A percentile compares a stretch with the other conserved stretches of the same genome.
Evolutionary conservation across 768 basidiomycete species (phyloP).

Genomic region (Floccularia luteovirens): DNA sequence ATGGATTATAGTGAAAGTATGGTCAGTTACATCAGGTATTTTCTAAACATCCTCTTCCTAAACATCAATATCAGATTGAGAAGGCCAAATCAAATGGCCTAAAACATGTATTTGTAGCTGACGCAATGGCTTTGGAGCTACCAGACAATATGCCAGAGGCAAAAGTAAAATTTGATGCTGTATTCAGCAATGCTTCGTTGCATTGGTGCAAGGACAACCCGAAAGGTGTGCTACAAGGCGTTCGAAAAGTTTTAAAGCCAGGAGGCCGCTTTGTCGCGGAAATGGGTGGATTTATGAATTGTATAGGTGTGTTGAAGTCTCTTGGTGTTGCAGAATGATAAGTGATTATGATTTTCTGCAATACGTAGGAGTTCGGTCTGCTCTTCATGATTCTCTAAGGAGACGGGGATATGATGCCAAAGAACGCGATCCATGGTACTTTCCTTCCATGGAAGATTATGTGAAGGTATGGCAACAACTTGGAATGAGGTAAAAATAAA

Average conservation of each 20-base stretch:
- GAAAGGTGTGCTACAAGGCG: slow-evolving; percentile 49
- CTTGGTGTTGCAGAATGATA: neutral
- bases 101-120: slow-evolving; percentile 38
- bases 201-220: slow-evolving; percentile 86
- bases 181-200: slow-evolving; percentile 74
- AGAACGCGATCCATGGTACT: slow-evolving; percentile 76
- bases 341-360: neutral
- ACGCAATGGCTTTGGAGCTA: slow-evolving; percentile 41
- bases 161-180: slow-evolving; percentile 52
- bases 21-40: slow-evolving; percentile 45
- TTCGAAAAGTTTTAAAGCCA: slow-evolving; percentile 53
- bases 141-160: slow-evolving; percentile 20
- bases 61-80: slow-evolving; percentile 40
- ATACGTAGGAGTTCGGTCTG: slow-evolving; percentile 46
- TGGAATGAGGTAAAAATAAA: neutral
- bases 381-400: slow-evolving; percentile 45
- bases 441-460: slow-evolving; percentile 69
- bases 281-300: slow-evolving; percentile 73
- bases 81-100: slow-evolving; percentile 43
- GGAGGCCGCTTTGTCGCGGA: slow-evolving; percentile 72
- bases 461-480: slow-evolving; percentile 29
- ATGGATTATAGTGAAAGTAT: slow-evolving; percentile 67
- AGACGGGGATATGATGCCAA: slow-evolving; percentile 50
- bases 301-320: slow-evolving; percentile 57
- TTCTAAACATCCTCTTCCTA: no score